Evolutionary conservation across 805 yeast species (phyloP).

Genomic region (Metschnikowia anglica): DNA sequence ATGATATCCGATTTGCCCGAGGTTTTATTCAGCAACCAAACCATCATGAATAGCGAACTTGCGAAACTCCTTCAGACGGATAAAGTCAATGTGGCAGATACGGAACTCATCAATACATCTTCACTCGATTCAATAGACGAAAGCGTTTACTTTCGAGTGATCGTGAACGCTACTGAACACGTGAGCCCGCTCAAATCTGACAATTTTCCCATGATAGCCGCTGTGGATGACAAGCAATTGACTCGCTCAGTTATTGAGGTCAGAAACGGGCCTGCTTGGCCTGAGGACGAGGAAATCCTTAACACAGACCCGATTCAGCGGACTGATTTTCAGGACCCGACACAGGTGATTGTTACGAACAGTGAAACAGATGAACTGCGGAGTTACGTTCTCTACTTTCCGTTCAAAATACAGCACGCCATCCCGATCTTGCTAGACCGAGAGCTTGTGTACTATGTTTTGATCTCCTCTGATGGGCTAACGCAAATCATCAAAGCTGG

Average conservation of each 20-base stretch:
- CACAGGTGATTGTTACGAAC: conserved; percentile 46
- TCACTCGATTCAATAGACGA: conserved; percentile 36
- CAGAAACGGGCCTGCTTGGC: conserved; percentile 44
- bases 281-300: conserved; percentile 36
- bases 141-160: conserved; percentile 36
- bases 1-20: conserved; percentile 37
- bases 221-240: not conserved
- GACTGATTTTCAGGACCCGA: conserved; percentile 47
- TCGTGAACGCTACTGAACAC: conserved; percentile 36
- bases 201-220: not conserved
- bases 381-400: conserved; percentile 40
- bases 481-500: conserved; percentile 45
- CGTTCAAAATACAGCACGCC: conserved; percentile 51
- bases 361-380: conserved; percentile 31
- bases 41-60: conserved; percentile 32
- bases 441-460: conserved; percentile 44
- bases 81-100: conserved; percentile 20
- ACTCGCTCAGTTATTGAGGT: conserved; percentile 38
- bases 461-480: conserved; percentile 60
- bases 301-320: conserved; percentile 35
- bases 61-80: conserved; percentile 26
- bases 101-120: conserved; percentile 28
- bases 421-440: conserved; percentile 35
- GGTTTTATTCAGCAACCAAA: conserved; percentile 34
- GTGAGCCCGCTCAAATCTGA: not conserved